Conservation (phyloP, 75 land plant species). For the Chamaecyparis obtusa region DNA sequence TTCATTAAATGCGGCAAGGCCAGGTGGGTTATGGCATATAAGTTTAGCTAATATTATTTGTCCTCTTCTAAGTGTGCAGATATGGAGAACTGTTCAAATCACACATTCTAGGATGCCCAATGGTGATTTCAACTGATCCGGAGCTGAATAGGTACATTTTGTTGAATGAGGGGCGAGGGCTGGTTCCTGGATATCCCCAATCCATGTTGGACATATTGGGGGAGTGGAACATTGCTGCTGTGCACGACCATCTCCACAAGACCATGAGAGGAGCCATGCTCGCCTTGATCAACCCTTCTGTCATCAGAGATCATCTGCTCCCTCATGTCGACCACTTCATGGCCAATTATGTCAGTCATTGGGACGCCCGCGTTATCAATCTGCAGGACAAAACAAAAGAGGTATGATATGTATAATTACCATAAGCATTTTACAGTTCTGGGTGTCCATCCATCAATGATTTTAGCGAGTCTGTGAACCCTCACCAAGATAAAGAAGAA, state of each 20-base stretch:
- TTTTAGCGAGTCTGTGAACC: no score
- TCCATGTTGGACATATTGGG: constrained; percentile 67
- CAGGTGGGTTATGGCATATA: no score
- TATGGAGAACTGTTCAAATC: constrained; percentile 59
- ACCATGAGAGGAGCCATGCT: constrained; percentile 55
- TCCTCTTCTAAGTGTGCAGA: constrained; percentile 19
- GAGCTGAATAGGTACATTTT: constrained; percentile 62
- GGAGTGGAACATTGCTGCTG: constrained; percentile 59
- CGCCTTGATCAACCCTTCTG: constrained; percentile 34
- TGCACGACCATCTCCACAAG: constrained; percentile 52
- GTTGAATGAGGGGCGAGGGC: constrained; percentile 53
- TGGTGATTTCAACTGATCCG: constrained; percentile 68
- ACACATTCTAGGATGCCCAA: constrained; percentile 61
- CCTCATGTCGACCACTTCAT: constrained; percentile 47
- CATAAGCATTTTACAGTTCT: no score
- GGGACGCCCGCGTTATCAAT: constrained; percentile 40
- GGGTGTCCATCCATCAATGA: no score
- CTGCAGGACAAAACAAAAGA: constrained; percentile 61
- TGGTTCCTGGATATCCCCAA: constrained; percentile 78
- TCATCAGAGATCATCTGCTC: constrained; percentile 43
- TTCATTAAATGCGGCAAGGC: neutral
- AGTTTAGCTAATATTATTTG: constrained; percentile 8
- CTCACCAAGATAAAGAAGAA: no score
- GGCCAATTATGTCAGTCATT: constrained; percentile 31
- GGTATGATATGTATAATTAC: constrained; percentile 14